Conservation (phyloP, 2,329 filamentous ascomycete species). For the Epichloe sp. region DNA sequence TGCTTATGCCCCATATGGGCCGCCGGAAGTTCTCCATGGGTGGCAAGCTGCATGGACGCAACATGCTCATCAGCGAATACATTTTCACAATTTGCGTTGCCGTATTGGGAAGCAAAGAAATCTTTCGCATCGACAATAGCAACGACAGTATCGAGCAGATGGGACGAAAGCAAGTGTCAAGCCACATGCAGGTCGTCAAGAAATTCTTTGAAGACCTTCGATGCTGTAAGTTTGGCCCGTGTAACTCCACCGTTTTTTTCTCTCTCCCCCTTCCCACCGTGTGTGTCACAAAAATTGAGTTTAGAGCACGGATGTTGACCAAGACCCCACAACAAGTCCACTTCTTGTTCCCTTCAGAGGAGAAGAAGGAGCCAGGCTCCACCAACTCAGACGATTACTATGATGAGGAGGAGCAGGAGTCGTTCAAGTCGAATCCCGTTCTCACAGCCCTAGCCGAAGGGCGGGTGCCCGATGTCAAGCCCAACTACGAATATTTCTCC, state of each 20-base stretch:
- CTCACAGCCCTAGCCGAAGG: conserved; percentile 46
- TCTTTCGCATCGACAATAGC: conserved; percentile 30
- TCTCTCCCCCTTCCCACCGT: too few species aligned
- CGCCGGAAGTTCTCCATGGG: conserved; percentile 53
- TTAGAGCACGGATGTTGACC: conserved; percentile 1
- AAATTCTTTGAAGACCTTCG: conserved; percentile 50
- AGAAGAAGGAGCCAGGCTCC: conserved; percentile 43
- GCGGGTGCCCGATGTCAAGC: conserved; percentile 42
- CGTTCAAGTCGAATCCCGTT: conserved; percentile 53
- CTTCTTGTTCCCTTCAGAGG: conserved; percentile 44
- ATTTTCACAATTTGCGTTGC: conserved; percentile 34
- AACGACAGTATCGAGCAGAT: conserved; percentile 32
- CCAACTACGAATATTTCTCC: conserved; percentile 50
- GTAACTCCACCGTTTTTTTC: neutral
- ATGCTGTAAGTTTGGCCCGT: conserved; percentile 38
- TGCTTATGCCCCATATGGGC: conserved; percentile 53
- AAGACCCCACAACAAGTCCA: conserved; percentile 32
- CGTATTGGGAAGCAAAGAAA: conserved; percentile 27
- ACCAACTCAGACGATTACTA: conserved; percentile 46
- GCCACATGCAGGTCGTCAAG: conserved; percentile 59
- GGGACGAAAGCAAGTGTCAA: conserved; percentile 53
- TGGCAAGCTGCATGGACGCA: conserved; percentile 50
- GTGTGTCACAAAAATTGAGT: neutral
- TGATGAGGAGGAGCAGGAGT: conserved; percentile 31
- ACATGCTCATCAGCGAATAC: conserved; percentile 59